These are phyloP conservation scores for Puya raimondii DNA, from an alignment of 176 grass and related monocot species.

Conservation along the genomic window DNA sequence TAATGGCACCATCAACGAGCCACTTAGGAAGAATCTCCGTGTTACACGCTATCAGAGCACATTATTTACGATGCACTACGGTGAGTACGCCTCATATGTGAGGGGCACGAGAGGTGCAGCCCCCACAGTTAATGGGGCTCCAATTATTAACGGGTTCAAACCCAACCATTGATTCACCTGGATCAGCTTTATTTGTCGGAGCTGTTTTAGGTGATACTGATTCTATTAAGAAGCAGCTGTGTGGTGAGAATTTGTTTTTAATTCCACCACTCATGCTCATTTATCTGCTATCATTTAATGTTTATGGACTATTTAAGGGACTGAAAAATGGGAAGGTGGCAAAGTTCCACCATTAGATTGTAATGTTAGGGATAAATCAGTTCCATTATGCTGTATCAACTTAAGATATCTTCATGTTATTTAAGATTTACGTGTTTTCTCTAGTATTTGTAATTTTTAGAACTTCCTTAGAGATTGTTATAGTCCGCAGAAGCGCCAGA, in stretches of 20 bases:
- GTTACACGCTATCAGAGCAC: conserved; percentile 91
- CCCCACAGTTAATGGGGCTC: conserved; percentile 31
- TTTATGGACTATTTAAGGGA: conserved; percentile 4
- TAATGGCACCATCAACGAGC: conserved; percentile 54
- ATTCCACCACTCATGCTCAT: conserved; percentile 16
- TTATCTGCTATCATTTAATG: conserved; percentile 38
- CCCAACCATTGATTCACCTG: conserved; percentile 51
- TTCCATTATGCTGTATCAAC: too few relatives aligned
- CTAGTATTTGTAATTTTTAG: too few relatives aligned
- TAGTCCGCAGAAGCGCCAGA: too few relatives aligned
- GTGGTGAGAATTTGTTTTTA: conserved; percentile 34
- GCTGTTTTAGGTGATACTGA: not conserved
- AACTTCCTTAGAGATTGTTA: too few relatives aligned
- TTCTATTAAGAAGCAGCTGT: conserved; percentile 22
- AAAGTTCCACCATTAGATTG: not conserved
- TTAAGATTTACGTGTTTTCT: too few relatives aligned
- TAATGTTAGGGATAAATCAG: too few relatives aligned
- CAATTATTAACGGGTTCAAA: conserved; percentile 57
- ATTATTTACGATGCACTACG: conserved; percentile 74
- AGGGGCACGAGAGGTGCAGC: conserved; percentile 59
- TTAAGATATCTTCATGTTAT: too few relatives aligned
- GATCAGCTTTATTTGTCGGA: conserved; percentile 10
- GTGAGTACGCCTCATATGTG: conserved; percentile 73
- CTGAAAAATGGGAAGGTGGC: not conserved
- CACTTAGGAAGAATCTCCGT: conserved; percentile 63